Conservation (phyloP, 306 rosid species). For the Castanea crenata region DNA sequence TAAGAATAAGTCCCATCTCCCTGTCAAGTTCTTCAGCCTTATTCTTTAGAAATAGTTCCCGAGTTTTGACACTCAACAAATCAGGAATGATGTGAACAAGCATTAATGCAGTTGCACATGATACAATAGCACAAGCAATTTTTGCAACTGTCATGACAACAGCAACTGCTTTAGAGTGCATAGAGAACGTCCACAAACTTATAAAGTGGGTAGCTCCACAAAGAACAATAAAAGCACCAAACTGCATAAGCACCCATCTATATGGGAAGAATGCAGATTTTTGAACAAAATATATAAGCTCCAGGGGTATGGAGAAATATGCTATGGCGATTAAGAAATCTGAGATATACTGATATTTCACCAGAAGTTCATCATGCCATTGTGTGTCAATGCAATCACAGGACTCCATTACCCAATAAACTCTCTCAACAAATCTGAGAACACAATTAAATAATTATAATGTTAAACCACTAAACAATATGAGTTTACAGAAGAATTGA, state of each 20-base stretch:
- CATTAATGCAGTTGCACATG: constrained; percentile 90
- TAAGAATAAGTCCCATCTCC: constrained; percentile 92
- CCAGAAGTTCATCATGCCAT: constrained; percentile 87
- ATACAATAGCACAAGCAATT: constrained; percentile 78
- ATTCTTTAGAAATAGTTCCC: constrained; percentile 69
- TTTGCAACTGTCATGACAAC: constrained; percentile 78
- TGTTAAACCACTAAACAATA: not conserved
- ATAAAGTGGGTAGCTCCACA: constrained; percentile 96
- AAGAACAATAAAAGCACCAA: constrained; percentile 92
- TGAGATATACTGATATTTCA: constrained; percentile 89
- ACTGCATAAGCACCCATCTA: constrained; percentile 98
- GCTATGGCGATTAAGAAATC: constrained; percentile 84
- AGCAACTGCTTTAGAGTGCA: constrained; percentile 77
- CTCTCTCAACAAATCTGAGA: constrained; percentile 41
- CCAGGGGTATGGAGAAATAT: constrained; percentile 91
- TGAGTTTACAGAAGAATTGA: not conserved
- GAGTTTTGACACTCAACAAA: constrained; percentile 78
- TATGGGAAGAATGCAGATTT: constrained; percentile 88
- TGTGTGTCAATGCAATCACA: constrained; percentile 83
- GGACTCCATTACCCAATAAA: constrained; percentile 55
- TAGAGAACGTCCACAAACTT: constrained; percentile 80
- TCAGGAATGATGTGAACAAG: constrained; percentile 95
- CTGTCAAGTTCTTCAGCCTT: constrained; percentile 91
- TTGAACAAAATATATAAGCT: constrained; percentile 88
- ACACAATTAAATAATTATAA: constrained; percentile 1